Base-by-base conservation (phyloP, 257 asterid genomes). In the Solanum okadae region DNA sequence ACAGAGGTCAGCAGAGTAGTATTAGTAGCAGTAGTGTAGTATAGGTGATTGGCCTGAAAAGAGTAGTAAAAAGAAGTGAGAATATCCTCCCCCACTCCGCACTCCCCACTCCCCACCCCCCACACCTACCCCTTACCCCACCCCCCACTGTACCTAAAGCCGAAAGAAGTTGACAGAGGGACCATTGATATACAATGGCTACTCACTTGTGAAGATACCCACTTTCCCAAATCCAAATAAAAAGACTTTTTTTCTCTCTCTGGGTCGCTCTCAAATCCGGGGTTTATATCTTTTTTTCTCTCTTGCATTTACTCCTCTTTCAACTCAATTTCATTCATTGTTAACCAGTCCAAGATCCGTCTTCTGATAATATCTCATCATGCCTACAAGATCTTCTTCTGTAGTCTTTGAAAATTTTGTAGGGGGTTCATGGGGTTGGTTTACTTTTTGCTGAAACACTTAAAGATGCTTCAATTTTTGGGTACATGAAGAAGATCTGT, bases 211-310 rank as follows among this genome's bases (percentile, higher is more conserved):
- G 77, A n/a, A 37, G 14, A 87, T 15, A 76, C 37, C 14, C 22
- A 87, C 49, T 22, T 52, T 38, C 83, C 87, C 73, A 82, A 86
- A 23, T 73, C 52, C 83, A 87, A 83, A 89, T 91, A 89, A 22
- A 70, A 61, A 22, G 37, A 33, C 73, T 71, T 46, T 20, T 56
- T 71, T 35, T 81, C 87, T 88, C 78, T 88, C 85, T 44, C 77
- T 84, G 23, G 23, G 71, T 75, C 76, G 27, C 79, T 59, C 46
- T 33, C 63, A 67, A 27, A 85, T 67, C 87, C 87, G 27, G 37
- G 25, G 87, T 85, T 85, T 85, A 85, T 67, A 40, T 20, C 35
- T 31, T 3, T 42, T 86, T 12, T 22, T 67, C 3, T 4, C 10
- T 15, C 76, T 71, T 73, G 29, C 88, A 63, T 46, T 33, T 73